Evolutionary conservation across 441 rosid species (phyloP).

Genomic region (Adansonia gregorii): DNA sequence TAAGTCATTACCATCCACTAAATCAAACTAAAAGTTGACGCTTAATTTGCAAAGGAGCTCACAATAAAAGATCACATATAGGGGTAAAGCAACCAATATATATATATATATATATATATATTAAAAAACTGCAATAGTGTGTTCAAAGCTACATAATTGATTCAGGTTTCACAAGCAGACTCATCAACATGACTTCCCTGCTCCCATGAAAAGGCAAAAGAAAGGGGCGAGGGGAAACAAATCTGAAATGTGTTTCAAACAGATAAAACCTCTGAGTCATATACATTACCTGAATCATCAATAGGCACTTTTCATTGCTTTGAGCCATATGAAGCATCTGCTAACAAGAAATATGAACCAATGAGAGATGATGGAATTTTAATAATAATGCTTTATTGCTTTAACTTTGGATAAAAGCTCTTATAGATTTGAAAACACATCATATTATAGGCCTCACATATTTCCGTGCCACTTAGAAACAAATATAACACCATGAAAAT

Average conservation of each 20-base stretch:
- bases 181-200: background rate
- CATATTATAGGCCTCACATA: background rate
- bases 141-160: background rate
- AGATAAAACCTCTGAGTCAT: background rate
- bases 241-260: background rate
- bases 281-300: constrained; percentile 30
- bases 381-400: background rate
- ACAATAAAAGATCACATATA: background rate
- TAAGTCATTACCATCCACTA: background rate
- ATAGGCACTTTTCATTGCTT: background rate
- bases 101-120: too few species aligned
- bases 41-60: background rate
- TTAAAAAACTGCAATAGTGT: too few species aligned
- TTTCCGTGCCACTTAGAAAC: background rate
- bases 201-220: background rate
- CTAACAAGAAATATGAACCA: constrained; percentile 13
- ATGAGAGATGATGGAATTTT: background rate
- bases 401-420: background rate
- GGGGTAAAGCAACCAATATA: background rate
- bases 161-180: background rate
- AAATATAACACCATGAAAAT: background rate
- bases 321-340: constrained; percentile 23
- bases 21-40: background rate
- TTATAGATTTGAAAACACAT: background rate
- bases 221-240: background rate